These are phyloP conservation scores for Epichloe hybrida DNA, from an alignment of 2,329 filamentous ascomycete genomes.

Conservation along the genomic window DNA sequence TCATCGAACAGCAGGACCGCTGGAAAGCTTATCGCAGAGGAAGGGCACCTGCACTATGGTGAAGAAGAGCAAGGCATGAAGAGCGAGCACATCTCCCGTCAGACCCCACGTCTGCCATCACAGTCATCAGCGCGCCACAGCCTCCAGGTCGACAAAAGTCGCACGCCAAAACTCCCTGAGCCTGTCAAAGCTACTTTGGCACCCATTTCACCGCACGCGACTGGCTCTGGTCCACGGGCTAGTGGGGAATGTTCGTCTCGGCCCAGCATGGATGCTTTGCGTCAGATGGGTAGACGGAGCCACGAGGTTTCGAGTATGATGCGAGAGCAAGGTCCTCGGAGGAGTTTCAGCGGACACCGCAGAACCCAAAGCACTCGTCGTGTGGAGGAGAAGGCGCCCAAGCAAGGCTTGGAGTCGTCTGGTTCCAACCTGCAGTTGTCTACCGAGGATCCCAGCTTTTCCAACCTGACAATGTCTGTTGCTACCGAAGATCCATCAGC, in stretches of 20 bases:
- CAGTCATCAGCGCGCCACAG: slow-evolving; percentile 10
- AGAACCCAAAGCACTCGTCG: slow-evolving; percentile 37
- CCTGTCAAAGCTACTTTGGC: slow-evolving; percentile 48
- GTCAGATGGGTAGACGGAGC: slow-evolving; percentile 34
- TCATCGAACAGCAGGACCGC: slow-evolving; percentile 25
- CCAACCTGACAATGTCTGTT: slow-evolving; percentile 54
- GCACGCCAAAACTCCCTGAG: slow-evolving; percentile 34
- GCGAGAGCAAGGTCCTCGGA: slow-evolving; percentile 30
- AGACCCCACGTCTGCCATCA: slow-evolving; percentile 2
- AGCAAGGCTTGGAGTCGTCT: slow-evolving; percentile 47
- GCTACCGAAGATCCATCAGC: slow-evolving; percentile 66
- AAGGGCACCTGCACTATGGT: slow-evolving; percentile 5
- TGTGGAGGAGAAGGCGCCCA: slow-evolving; percentile 24
- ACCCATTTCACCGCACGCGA: slow-evolving; percentile 32
- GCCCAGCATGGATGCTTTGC: slow-evolving; percentile 40
- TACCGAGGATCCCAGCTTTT: slow-evolving; percentile 61
- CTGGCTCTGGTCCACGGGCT: slow-evolving; percentile 37
- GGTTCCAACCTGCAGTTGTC: slow-evolving; percentile 63
- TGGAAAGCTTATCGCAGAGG: slow-evolving; percentile 10
- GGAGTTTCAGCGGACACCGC: slow-evolving; percentile 51
- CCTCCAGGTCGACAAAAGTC: slow-evolving; percentile 17
- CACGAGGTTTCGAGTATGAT: slow-evolving; percentile 34
- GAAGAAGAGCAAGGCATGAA: background rate
- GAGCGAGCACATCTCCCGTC: background rate
- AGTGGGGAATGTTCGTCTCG: slow-evolving; percentile 38